Conservation (phyloP, 1,284 basidiomycete genomes). For the Coniferiporia sulphurascens region DNA sequence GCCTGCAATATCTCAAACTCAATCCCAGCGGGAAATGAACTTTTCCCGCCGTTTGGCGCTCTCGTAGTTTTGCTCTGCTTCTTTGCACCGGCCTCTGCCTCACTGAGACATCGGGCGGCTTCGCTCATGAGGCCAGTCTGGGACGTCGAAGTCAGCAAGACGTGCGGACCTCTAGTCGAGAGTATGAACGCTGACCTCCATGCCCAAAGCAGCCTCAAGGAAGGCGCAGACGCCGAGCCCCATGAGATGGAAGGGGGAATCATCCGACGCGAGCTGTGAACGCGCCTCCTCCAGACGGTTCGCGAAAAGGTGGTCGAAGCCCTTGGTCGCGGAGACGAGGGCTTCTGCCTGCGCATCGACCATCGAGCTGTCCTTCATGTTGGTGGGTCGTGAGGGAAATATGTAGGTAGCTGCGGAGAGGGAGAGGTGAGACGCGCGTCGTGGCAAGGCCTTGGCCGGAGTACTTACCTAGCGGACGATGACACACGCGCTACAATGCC, state of each 20-base stretch:
- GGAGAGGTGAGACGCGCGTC: not conserved
- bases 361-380: not conserved
- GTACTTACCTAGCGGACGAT: not conserved
- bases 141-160: slow-evolving; percentile 12
- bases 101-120: slow-evolving; percentile 48
- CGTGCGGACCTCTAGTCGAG: not conserved
- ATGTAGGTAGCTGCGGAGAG: not conserved
- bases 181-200: slow-evolving; percentile 52
- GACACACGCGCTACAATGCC: not conserved
- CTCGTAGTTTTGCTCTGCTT: slow-evolving; percentile 44
- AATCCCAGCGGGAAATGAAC: slow-evolving; percentile 49
- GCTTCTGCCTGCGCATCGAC: slow-evolving; percentile 23
- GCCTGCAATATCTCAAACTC: slow-evolving; percentile 74
- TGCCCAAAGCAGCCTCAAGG: slow-evolving; percentile 71
- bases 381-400: not conserved
- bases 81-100: slow-evolving; percentile 57
- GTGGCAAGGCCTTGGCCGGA: not conserved
- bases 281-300: slow-evolving; percentile 57
- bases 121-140: slow-evolving; percentile 51
- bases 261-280: slow-evolving; percentile 41
- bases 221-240: slow-evolving; percentile 71
- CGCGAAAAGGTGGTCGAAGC: slow-evolving; percentile 64
- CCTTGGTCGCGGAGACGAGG: slow-evolving; percentile 48
- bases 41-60: slow-evolving; percentile 3
- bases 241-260: slow-evolving; percentile 65